These are phyloP conservation scores for Rhodotorula graminis DNA, from an alignment of 768 basidiomycete species.

Conservation along the genomic window DNA sequence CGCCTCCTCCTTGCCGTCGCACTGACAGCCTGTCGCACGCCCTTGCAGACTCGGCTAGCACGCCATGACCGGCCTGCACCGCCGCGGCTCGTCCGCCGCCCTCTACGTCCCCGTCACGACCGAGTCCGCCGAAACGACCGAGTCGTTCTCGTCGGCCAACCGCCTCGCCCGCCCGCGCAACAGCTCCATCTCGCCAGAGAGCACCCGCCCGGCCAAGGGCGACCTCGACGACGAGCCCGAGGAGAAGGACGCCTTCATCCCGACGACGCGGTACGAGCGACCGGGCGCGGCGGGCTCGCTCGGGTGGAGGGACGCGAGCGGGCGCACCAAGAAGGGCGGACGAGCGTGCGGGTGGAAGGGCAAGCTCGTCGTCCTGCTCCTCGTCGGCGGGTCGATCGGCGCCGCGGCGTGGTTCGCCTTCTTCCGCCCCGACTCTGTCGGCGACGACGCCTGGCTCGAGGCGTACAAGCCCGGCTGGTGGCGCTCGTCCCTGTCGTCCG, in stretches of 20 bases:
- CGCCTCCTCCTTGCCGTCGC: neutral
- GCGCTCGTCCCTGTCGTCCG: neutral
- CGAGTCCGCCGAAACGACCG: slow-evolving; percentile 16
- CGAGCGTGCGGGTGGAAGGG: slow-evolving; percentile 4
- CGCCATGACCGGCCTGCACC: slow-evolving; percentile 10
- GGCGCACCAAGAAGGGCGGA: too few species aligned
- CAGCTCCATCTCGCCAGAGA: neutral
- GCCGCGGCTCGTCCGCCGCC: slow-evolving; percentile 23
- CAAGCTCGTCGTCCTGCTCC: neutral
- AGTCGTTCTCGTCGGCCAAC: neutral
- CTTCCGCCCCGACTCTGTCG: neutral
- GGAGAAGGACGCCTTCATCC: slow-evolving; percentile 22
- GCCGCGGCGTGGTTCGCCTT: slow-evolving; percentile 2
- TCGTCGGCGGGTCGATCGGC: neutral
- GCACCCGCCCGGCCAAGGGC: neutral
- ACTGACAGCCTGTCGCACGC: too few species aligned
- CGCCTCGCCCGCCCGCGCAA: neutral
- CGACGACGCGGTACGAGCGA: neutral
- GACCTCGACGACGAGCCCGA: slow-evolving; percentile 13
- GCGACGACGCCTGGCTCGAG: neutral
- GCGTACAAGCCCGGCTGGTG: neutral
- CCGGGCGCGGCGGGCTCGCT: neutral
- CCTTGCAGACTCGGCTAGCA: neutral
- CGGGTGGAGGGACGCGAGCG: neutral
- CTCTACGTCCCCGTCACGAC: neutral